These are phyloP conservation scores for Flueggea neowawraea DNA, from an alignment of 441 rosid genomes.

Conservation along the genomic window DNA sequence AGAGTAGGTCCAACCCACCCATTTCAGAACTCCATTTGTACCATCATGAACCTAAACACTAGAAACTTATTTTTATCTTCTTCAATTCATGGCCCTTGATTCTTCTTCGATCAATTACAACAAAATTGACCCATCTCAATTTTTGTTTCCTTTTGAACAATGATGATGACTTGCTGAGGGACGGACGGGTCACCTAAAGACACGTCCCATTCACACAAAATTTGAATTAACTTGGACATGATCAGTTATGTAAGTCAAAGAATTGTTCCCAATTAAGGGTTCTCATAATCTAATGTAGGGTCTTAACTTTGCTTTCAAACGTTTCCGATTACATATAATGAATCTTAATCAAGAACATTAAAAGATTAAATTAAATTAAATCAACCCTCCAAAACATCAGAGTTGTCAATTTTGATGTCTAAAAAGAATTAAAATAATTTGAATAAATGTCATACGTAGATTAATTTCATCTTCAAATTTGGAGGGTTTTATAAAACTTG, in stretches of 20 bases:
- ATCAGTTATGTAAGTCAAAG: conserved; percentile 2
- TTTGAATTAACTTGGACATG: not conserved
- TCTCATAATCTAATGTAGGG: no score
- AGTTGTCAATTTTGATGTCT: no score
- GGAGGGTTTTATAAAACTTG: not conserved
- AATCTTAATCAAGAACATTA: no score
- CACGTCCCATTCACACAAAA: no score
- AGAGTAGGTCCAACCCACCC: conserved; percentile 17
- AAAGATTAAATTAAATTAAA: no score
- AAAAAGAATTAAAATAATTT: no score
- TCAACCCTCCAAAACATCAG: no score
- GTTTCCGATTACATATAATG: no score
- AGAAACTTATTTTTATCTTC: not conserved
- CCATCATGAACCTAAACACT: conserved; percentile 11
- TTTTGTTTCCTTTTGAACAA: conserved; percentile 6
- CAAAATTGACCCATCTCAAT: conserved; percentile 13
- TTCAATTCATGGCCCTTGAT: conserved; percentile 2
- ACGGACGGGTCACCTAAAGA: not conserved
- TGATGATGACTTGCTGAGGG: conserved; percentile 10
- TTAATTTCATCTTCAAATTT: no score
- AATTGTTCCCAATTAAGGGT: no score
- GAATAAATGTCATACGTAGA: no score
- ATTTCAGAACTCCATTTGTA: conserved; percentile 6
- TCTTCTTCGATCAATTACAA: conserved; percentile 18
- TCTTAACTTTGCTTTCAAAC: no score